Percentiles rank a stretch among this genome's conserved stretches.
Conservation (phyloP, 164 flowering plant genomes). For the Umbellularia californica region DNA sequence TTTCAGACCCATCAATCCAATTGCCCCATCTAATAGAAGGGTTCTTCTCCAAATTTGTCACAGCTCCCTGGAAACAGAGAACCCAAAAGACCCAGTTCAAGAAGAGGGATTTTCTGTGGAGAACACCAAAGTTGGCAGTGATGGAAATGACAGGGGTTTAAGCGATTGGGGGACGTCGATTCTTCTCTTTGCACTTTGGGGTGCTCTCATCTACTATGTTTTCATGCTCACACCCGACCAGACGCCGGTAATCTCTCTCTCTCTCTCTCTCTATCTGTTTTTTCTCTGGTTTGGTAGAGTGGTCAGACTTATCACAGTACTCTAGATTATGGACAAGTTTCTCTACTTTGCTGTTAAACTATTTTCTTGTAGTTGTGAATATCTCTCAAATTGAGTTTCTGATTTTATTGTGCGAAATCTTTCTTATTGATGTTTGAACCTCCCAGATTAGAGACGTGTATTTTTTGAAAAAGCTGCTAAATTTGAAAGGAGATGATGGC, state of each 20-base stretch:
- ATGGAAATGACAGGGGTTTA: conserved; percentile 35
- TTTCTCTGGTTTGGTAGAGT: too few species aligned
- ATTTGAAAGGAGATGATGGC: conserved; percentile 87
- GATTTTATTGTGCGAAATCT: too few species aligned
- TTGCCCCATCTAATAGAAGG: conserved; percentile 12
- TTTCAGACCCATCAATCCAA: conserved; percentile 13
- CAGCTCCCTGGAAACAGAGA: conserved; percentile 26
- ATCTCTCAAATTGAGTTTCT: not conserved
- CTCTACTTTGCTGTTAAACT: not conserved
- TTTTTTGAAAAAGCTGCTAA: conserved; percentile 70
- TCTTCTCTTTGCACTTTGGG: conserved; percentile 68
- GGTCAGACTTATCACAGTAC: too few species aligned
- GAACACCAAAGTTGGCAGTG: conserved; percentile 12
- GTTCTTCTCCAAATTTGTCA: conserved; percentile 30
- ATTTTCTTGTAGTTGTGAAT: not conserved
- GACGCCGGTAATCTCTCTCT: conserved; percentile 59
- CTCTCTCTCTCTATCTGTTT: too few species aligned
- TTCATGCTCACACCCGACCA: conserved; percentile 81
- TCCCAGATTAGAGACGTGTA: conserved; percentile 69
- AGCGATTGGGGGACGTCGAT: conserved; percentile 83
- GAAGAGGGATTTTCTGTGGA: conserved; percentile 22
- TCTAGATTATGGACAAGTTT: too few species aligned
- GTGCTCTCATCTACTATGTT: conserved; percentile 70
- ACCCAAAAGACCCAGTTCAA: conserved; percentile 28
- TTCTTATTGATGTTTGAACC: not conserved